These are phyloP conservation scores for Colletotrichum neosansevieriae DNA, from an alignment of 2,329 filamentous ascomycete species.

Conservation along the genomic window DNA sequence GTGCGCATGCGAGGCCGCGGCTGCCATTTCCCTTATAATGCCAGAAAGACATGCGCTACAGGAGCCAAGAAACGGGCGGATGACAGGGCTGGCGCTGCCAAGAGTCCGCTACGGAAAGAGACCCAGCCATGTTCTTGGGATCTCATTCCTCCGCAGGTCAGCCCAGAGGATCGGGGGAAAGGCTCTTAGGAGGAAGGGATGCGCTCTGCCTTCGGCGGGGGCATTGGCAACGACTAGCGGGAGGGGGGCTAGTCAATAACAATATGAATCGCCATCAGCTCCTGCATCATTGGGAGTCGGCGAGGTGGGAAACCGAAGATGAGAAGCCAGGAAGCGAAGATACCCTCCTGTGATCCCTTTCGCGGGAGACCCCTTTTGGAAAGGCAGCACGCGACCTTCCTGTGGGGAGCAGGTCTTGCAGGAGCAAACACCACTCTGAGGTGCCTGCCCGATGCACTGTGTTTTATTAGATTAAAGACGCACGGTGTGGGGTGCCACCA, in stretches of 20 bases:
- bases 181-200: constrained; percentile 8
- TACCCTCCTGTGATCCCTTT: constrained; percentile 22
- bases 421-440: constrained; percentile 1
- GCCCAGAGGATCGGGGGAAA: constrained; percentile 11
- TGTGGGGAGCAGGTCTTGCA: constrained; percentile 6
- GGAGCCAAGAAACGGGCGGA: constrained; percentile 33
- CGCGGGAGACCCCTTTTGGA: constrained; percentile 16
- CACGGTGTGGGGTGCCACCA: neutral
- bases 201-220: constrained; percentile 3
- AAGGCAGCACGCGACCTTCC: constrained; percentile 33
- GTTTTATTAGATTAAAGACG: neutral
- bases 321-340: constrained; percentile 31
- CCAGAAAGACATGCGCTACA: constrained; percentile 14
- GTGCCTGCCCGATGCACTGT: constrained; percentile 3
- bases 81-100: constrained; percentile 38
- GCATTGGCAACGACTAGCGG: constrained; percentile 9
- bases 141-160: constrained; percentile 26
- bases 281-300: constrained; percentile 18
- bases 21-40: constrained; percentile 38
- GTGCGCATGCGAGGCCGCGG: constrained; percentile 23
- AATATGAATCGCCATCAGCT: neutral
- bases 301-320: constrained; percentile 9
- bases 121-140: constrained; percentile 32
- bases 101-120: constrained; percentile 34
- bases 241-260: constrained; percentile 5